Conservation (phyloP, 768 basidiomycete genomes). For the Auriscalpium orientale region DNA sequence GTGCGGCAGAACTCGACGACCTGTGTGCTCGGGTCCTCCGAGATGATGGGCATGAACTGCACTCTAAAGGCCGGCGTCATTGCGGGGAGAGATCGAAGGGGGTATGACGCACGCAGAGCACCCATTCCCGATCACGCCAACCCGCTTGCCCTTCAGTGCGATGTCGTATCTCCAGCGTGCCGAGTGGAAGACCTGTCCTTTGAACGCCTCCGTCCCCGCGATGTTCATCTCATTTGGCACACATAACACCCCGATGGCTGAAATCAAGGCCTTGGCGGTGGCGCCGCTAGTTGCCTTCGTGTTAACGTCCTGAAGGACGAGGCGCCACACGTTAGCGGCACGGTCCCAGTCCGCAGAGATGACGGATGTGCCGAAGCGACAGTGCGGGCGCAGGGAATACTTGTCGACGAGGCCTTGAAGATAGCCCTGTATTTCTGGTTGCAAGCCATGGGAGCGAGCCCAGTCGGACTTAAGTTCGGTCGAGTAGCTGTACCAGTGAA, state of each 20-base stretch:
- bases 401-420: constrained; percentile 13
- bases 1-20: constrained; percentile 51
- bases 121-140: constrained; percentile 60
- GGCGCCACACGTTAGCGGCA: constrained; percentile 16
- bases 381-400: constrained; percentile 15
- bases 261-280: constrained; percentile 21
- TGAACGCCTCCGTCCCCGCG: constrained; percentile 28
- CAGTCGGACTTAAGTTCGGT: constrained; percentile 22
- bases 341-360: constrained; percentile 24
- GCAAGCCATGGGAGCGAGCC: constrained; percentile 16
- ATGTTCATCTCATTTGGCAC: constrained; percentile 20
- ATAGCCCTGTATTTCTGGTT: constrained; percentile 24
- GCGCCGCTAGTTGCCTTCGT: constrained; percentile 12
- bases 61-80: constrained; percentile 30
- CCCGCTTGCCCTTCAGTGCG: constrained; percentile 39
- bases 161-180: constrained; percentile 49
- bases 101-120: constrained; percentile 39
- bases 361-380: constrained; percentile 21
- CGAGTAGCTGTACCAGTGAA: constrained; percentile 23
- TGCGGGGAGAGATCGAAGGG: background rate
- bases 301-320: constrained; percentile 17
- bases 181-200: constrained; percentile 48
- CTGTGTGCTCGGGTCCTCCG: constrained; percentile 38
- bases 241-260: constrained; percentile 21
- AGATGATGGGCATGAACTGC: constrained; percentile 51